phyloP scores from a whole-genome alignment of 768 basidiomycete species.

The Boletus subparvulus region DNA sequence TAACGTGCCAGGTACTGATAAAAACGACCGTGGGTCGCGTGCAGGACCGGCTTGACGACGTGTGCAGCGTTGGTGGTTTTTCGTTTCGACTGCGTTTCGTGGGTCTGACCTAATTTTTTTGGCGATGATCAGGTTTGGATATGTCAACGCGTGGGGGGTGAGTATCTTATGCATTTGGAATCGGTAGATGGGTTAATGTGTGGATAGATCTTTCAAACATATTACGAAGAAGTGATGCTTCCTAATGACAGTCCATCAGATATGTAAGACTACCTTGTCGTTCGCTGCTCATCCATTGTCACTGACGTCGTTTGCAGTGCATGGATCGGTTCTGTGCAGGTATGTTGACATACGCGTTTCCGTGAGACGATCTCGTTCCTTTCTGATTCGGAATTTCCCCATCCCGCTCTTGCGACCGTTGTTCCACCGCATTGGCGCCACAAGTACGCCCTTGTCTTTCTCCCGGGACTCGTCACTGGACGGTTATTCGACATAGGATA shows the following conservation, averaged over 20 bases:
- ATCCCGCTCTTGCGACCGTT: not conserved
- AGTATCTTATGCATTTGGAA: constrained; percentile 25
- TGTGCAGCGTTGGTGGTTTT: constrained; percentile 40
- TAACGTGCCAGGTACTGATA: not conserved
- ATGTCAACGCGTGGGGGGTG: constrained; percentile 75
- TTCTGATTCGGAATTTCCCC: not conserved
- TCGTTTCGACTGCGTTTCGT: not conserved
- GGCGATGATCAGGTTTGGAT: constrained; percentile 51
- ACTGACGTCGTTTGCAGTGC: constrained; percentile 44
- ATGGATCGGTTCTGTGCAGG: constrained; percentile 82
- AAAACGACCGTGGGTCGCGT: not conserved
- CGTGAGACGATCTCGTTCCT: not conserved
- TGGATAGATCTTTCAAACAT: constrained; percentile 65
- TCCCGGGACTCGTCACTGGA: constrained; percentile 62
- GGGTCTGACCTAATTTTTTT: not conserved
- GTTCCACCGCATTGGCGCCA: not conserved
- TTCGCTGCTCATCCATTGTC: not conserved
- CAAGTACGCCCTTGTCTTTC: constrained; percentile 62
- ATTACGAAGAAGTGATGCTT: constrained; percentile 60
- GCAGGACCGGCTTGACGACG: constrained; percentile 26
- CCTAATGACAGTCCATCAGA: constrained; percentile 51
- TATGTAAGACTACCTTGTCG: constrained; percentile 46
- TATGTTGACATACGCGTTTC: constrained; percentile 15
- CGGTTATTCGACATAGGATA: constrained; percentile 75
- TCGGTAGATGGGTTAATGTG: not conserved